Conservation (phyloP, 306 rosid species). For the Quercus mongolica region DNA sequence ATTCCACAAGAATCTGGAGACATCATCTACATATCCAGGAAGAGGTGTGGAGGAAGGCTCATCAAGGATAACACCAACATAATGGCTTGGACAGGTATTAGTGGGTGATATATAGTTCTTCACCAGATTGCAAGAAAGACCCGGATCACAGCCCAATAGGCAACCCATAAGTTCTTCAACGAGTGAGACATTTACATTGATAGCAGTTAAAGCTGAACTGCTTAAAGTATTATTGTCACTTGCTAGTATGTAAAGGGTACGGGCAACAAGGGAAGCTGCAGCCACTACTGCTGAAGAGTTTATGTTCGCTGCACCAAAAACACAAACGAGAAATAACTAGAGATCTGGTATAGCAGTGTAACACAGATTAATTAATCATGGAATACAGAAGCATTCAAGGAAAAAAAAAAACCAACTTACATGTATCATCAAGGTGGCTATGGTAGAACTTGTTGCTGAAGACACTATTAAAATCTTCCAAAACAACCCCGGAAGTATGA, state of each 20-base stretch:
- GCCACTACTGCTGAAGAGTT: constrained; percentile 83
- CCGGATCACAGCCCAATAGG: constrained; percentile 74
- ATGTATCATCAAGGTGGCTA: constrained; percentile 80
- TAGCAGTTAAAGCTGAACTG: constrained; percentile 51
- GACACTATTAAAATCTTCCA: constrained; percentile 78
- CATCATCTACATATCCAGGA: constrained; percentile 58
- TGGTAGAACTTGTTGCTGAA: constrained; percentile 81
- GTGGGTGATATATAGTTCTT: constrained; percentile 67
- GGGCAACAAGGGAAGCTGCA: constrained; percentile 88
- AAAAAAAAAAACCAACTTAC: constrained; percentile 32
- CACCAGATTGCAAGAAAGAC: constrained; percentile 88
- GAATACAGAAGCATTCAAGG: constrained; percentile 7
- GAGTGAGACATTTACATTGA: constrained; percentile 72
- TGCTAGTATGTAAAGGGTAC: constrained; percentile 77
- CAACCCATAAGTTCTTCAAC: constrained; percentile 80
- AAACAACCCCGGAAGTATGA: constrained; percentile 54
- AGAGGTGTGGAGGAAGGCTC: constrained; percentile 75
- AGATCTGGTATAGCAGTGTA: constrained; percentile 1
- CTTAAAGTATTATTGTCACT: constrained; percentile 41
- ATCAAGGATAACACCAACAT: constrained; percentile 73
- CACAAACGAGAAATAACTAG: constrained; percentile 18
- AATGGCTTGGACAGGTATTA: constrained; percentile 76
- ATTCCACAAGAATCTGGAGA: constrained; percentile 87
- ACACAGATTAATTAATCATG: constrained; percentile 3
- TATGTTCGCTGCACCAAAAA: constrained; percentile 60